Percentiles rank a stretch among this genome's conserved stretches.
phyloP scores from a whole-genome alignment of 768 basidiomycete genomes.

The Hemileccinum impolitum region DNA sequence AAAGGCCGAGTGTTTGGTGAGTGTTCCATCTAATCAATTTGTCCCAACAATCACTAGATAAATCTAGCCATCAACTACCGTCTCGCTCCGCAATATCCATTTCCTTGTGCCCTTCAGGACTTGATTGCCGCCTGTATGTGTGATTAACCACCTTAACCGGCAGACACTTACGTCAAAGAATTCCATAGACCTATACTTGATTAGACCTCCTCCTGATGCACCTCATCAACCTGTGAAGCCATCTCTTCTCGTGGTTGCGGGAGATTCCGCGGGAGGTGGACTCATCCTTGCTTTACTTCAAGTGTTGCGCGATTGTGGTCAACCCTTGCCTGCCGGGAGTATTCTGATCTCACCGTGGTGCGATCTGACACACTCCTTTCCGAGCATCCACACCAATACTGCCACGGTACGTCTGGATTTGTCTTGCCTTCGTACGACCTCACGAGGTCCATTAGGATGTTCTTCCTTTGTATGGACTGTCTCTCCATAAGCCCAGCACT shows the following conservation, averaged over 20 bases:
- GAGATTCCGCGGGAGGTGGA: constrained; percentile 93
- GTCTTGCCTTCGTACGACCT: not conserved
- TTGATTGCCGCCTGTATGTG: constrained; percentile 77
- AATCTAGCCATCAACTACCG: constrained; percentile 70
- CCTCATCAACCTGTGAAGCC: constrained; percentile 80
- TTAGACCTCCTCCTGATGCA: constrained; percentile 78
- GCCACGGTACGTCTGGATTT: constrained; percentile 53
- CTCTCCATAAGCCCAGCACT: constrained; percentile 73
- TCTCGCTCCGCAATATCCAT: constrained; percentile 96
- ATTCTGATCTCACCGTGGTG: constrained; percentile 92
- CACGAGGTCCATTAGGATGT: constrained; percentile 54
- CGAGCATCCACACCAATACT: constrained; percentile 82
- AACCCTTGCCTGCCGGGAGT: constrained; percentile 84
- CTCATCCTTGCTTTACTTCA: constrained; percentile 81
- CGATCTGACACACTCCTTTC: constrained; percentile 93
- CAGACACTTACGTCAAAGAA: not conserved
- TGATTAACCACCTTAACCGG: not conserved
- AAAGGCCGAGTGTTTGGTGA: constrained; percentile 83
- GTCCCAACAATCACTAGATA: constrained; percentile 12
- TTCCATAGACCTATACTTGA: constrained; percentile 75
- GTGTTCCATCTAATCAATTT: constrained; percentile 11
- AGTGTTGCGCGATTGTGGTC: constrained; percentile 76
- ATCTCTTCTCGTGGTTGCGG: constrained; percentile 76
- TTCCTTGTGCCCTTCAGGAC: constrained; percentile 91
- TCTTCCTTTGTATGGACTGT: constrained; percentile 71